Percentiles rank a stretch among this genome's conserved stretches.
These are phyloP conservation scores for Blastobotrys ciferrii DNA, from an alignment of 1,139 yeast genomes.

Conservation along the genomic window DNA sequence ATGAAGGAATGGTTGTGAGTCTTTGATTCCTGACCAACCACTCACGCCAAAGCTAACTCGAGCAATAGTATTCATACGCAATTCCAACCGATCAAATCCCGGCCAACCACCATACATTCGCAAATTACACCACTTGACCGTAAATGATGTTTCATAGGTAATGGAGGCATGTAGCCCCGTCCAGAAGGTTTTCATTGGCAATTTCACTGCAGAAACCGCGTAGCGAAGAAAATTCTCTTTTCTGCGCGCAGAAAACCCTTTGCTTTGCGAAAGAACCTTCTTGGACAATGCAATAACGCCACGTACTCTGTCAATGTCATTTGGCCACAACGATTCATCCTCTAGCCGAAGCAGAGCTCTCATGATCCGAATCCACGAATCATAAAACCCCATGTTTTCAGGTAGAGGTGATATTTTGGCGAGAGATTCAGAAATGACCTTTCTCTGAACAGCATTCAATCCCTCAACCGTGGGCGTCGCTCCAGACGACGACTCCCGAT, in stretches of 20 bases:
- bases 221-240: neutral
- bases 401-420: neutral
- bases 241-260: neutral
- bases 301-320: neutral
- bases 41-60: conserved; percentile 7
- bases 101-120: conserved; percentile 16
- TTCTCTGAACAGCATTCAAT: neutral
- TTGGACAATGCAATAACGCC: neutral
- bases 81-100: conserved; percentile 9
- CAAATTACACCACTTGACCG: conserved; percentile 11
- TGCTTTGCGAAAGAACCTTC: neutral
- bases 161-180: conserved; percentile 4
- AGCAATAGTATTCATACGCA: conserved; percentile 12
- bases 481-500: no score
- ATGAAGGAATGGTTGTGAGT: conserved; percentile 3
- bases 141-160: conserved; percentile 6
- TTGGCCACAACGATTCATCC: neutral
- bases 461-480: neutral
- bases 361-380: conserved; percentile 1
- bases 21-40: conserved; percentile 9
- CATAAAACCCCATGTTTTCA: neutral
- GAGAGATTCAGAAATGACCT: neutral
- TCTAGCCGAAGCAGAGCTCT: neutral
- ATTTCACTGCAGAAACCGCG: neutral
- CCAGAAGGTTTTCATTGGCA: neutral